phyloP scores from a whole-genome alignment of 75 land plant genomes.

The Ceratopteris richardii region DNA sequence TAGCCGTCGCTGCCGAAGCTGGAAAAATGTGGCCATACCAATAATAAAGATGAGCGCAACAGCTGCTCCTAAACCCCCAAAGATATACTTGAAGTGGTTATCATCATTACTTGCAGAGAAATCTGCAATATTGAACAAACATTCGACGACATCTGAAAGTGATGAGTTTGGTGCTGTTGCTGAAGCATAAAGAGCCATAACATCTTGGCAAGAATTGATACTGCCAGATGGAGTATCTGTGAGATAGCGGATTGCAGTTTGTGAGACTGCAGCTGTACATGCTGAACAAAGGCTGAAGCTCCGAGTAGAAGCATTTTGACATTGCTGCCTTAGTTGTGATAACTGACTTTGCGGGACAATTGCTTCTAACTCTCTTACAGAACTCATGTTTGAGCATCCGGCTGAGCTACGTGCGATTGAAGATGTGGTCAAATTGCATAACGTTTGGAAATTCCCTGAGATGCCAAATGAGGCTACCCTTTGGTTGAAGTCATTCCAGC shows the following conservation, averaged over 20 bases:
- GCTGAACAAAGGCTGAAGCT: constrained; percentile 37
- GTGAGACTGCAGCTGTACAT: constrained; percentile 28
- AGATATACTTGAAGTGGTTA: background rate
- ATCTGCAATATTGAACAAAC: constrained; percentile 2
- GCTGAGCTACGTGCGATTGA: constrained; percentile 35
- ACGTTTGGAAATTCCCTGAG: constrained; percentile 11
- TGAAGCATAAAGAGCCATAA: constrained; percentile 9
- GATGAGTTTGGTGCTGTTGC: constrained; percentile 1
- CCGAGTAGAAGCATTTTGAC: constrained; percentile 31
- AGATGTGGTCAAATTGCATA: constrained; percentile 33
- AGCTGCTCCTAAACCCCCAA: constrained; percentile 1
- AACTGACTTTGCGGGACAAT: constrained; percentile 10
- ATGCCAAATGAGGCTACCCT: constrained; percentile 10
- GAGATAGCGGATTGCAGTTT: constrained; percentile 16
- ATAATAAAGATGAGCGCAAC: constrained; percentile 4
- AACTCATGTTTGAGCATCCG: constrained; percentile 49
- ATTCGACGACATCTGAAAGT: background rate
- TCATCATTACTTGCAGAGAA: background rate
- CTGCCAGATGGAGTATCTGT: constrained; percentile 21
- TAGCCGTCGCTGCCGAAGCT: constrained; percentile 21
- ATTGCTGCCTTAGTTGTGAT: constrained; percentile 11
- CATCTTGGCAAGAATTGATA: constrained; percentile 34
- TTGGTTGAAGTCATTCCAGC: constrained; percentile 37
- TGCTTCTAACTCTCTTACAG: constrained; percentile 30
- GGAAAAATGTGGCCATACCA: constrained; percentile 17